phyloP scores from a whole-genome alignment of 805 yeast genomes.

The Saccharomycopsis fodiens region DNA sequence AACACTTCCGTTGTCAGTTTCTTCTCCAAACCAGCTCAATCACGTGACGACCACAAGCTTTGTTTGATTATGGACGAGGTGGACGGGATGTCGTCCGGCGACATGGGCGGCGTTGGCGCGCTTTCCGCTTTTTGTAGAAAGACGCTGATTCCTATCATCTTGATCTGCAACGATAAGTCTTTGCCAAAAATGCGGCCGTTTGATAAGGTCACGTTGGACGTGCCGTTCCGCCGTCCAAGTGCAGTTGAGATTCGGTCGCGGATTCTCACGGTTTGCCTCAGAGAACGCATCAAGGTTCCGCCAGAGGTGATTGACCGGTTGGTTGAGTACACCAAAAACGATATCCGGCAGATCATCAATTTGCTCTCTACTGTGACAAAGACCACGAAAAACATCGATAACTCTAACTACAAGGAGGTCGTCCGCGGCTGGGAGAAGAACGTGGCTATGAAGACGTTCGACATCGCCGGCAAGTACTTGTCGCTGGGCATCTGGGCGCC shows the following conservation, averaged over 20 bases:
- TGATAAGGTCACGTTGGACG: constrained; percentile 70
- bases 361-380: constrained; percentile 76
- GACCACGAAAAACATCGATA: constrained; percentile 57
- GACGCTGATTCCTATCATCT: constrained; percentile 82
- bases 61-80: constrained; percentile 97
- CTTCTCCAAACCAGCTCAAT: constrained; percentile 36
- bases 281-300: constrained; percentile 77
- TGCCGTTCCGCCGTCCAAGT: constrained; percentile 85
- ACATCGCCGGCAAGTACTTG: constrained; percentile 65
- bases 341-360: constrained; percentile 90
- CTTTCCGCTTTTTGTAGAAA: constrained; percentile 79
- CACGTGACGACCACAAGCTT: constrained; percentile 45
- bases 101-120: constrained; percentile 96
- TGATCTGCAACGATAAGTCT: constrained; percentile 88
- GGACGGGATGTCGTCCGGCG: constrained; percentile 99
- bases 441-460: constrained; percentile 87
- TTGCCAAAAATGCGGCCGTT: constrained; percentile 95
- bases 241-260: constrained; percentile 76
- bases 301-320: constrained; percentile 76
- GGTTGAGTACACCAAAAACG: constrained; percentile 79
- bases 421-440: constrained; percentile 80
- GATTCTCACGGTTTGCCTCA: constrained; percentile 79
- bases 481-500: constrained; percentile 52
- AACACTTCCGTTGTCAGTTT: constrained; percentile 81
- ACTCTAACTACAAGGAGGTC: constrained; percentile 54